Percentiles rank a stretch among this genome's conserved stretches.
These are phyloP conservation scores for Trichoderma reesei DNA, from an alignment of 495 filamentous ascomycete species.

Conservation along the genomic window DNA sequence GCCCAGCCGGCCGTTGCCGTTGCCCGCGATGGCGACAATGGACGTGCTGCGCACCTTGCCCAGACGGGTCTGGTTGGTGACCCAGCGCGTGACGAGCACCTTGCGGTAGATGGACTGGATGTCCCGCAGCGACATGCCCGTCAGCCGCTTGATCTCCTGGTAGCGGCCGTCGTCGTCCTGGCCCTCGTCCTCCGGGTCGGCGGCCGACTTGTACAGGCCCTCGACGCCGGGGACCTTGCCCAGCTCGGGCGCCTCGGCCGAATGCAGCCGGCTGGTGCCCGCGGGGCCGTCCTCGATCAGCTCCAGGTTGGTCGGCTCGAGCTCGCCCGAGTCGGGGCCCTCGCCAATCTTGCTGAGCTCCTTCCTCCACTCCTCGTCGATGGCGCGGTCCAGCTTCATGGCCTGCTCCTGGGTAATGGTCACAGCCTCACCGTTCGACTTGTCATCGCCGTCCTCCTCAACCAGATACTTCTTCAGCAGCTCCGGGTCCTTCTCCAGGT, in stretches of 20 bases:
- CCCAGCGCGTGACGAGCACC: conserved; percentile 56
- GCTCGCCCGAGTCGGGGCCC: conserved; percentile 5
- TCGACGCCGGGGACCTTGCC: conserved; percentile 35
- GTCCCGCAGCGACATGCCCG: conserved; percentile 50
- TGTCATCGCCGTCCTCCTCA: conserved; percentile 39
- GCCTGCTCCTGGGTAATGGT: conserved; percentile 11
- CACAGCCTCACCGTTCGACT: conserved; percentile 30
- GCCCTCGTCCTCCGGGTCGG: conserved; percentile 33
- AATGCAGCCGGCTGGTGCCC: conserved; percentile 24
- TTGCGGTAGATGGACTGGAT: conserved; percentile 50
- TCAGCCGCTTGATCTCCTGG: conserved; percentile 52
- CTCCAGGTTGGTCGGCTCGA: conserved; percentile 17
- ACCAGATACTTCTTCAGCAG: conserved; percentile 28
- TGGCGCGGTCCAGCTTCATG: conserved; percentile 16
- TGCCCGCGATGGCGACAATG: conserved; percentile 68
- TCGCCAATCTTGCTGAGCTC: conserved; percentile 14
- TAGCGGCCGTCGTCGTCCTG: conserved; percentile 32
- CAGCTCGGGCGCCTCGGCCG: conserved; percentile 32
- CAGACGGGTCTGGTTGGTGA: conserved; percentile 90
- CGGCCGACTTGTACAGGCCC: conserved; percentile 38
- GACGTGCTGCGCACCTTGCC: conserved; percentile 75
- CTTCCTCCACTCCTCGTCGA: conserved; percentile 12
- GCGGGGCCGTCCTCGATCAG: conserved; percentile 31
- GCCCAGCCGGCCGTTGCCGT: conserved; percentile 73
- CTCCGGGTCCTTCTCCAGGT: conserved; percentile 18